phyloP scores from a whole-genome alignment of 2,329 filamentous ascomycete genomes.

The Leptographium lundbergii region DNA sequence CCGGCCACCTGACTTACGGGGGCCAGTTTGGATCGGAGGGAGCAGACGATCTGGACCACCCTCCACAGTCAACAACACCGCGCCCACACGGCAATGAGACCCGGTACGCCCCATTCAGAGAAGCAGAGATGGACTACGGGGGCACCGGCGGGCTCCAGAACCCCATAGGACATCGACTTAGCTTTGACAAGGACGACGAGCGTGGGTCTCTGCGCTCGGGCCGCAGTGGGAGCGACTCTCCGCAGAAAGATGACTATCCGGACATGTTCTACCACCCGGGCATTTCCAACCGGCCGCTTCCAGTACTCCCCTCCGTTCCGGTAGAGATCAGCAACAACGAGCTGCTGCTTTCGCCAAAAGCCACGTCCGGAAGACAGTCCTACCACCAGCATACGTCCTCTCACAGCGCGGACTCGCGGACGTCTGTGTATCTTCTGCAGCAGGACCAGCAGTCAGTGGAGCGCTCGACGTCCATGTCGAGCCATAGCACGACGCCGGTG shows the following conservation, averaged over 20 bases:
- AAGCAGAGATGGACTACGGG: slow-evolving; percentile 70
- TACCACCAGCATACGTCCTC: slow-evolving; percentile 40
- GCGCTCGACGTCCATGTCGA: slow-evolving; percentile 71
- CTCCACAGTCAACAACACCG: slow-evolving; percentile 34
- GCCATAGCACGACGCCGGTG: slow-evolving; percentile 67
- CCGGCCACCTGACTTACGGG: slow-evolving; percentile 38
- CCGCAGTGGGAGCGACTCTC: slow-evolving; percentile 51
- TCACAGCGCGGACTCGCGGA: slow-evolving; percentile 32
- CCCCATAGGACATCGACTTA: slow-evolving; percentile 60
- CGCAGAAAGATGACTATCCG: slow-evolving; percentile 59
- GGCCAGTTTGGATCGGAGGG: slow-evolving; percentile 29
- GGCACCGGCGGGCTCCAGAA: slow-evolving; percentile 82
- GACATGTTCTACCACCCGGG: slow-evolving; percentile 93
- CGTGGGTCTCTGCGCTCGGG: slow-evolving; percentile 43
- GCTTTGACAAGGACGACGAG: slow-evolving; percentile 91
- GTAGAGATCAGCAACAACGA: slow-evolving; percentile 39
- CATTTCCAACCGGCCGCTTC: slow-evolving; percentile 52
- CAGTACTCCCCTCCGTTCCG: slow-evolving; percentile 45
- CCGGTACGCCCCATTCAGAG: slow-evolving; percentile 31
- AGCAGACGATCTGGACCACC: slow-evolving; percentile 25
- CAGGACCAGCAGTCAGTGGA: slow-evolving; percentile 38
- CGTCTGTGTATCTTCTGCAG: slow-evolving; percentile 27
- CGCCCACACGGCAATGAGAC: slow-evolving; percentile 22
- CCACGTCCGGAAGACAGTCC: slow-evolving; percentile 29
- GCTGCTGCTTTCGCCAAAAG: slow-evolving; percentile 30